Evolutionary conservation across 768 basidiomycete genomes (phyloP), one percentile per base, ranked within the genome.

Genomic region (Termitomyces sp.): DNA sequence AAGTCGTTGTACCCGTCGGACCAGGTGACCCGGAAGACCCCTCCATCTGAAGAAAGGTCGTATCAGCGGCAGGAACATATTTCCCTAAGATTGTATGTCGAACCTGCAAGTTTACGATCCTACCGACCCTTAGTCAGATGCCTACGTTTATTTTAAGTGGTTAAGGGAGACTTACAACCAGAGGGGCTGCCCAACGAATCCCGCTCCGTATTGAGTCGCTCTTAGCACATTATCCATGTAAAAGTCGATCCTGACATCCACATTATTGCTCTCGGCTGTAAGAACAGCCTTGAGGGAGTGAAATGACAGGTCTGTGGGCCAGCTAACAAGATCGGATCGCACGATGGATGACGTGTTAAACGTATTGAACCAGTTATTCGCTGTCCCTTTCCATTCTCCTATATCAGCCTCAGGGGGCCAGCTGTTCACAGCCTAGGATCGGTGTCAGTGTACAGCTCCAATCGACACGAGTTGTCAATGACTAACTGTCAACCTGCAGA

Each of bases 341-440:
- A 79, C 79, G 48, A 75, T 64, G 9, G 75, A 74, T 7, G 79
- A 79, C 3, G 78, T 80, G 64, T 79, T 80, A 69, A 80, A 80
- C 1, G 78, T 80, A 64, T 80, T 74, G 64, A 66, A 78, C 79
- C 79, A 80, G 62, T 76, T 79, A 60, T 78, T 68, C 34, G 69
- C 67, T 9, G 77, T 79, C 36, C 79, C 77, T 68, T 79, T 80
- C 79, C 79, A 79, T 69, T 80, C 79, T 9, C 76, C 78, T 36
- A 79, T 76, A 60, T 79, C 78, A 7, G 69, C 62, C 65, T 80
- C 79, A 3, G 79, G 79, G 12, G 78, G 79, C 78, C 79, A 79
- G 57, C 74, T 62, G 55, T 72, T 72, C 12, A 79, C 79, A 15
- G 76, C 77, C 74, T 77, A 32, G 20, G 9, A 38, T 31, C 38